Evolutionary conservation across 768 basidiomycete genomes (phyloP).

Genomic region (Calocybe cyanea): DNA sequence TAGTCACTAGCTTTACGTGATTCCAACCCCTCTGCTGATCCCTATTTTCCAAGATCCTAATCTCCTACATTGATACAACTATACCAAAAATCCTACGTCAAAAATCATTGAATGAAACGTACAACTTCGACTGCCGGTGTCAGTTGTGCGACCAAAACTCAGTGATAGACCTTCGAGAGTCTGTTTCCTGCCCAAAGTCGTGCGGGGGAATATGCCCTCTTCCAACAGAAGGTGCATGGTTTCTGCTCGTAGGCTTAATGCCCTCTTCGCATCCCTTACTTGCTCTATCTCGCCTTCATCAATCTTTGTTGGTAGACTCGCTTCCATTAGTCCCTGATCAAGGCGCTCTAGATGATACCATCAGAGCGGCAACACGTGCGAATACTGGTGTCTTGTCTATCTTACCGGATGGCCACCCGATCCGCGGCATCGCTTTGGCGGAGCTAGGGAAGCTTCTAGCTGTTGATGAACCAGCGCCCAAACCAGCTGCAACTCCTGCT

Average conservation of each 20-base stretch:
- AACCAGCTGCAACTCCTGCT: slow-evolving; percentile 14
- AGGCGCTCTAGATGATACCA: slow-evolving; percentile 56
- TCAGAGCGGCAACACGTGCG: slow-evolving; percentile 53
- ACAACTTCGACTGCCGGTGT: slow-evolving; percentile 77
- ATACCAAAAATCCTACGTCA: slow-evolving; percentile 56
- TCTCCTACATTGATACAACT: slow-evolving; percentile 84
- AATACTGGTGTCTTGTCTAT: slow-evolving; percentile 50
- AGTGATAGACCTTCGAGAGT: slow-evolving; percentile 60
- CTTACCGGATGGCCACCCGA: slow-evolving; percentile 67
- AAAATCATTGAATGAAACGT: slow-evolving; percentile 60
- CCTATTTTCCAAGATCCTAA: slow-evolving; percentile 55
- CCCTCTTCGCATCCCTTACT: slow-evolving; percentile 77
- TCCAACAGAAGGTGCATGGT: slow-evolving; percentile 53
- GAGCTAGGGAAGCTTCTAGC: slow-evolving; percentile 81
- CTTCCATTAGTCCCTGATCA: slow-evolving; percentile 40
- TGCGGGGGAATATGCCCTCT: slow-evolving; percentile 64
- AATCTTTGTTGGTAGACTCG: slow-evolving; percentile 58
- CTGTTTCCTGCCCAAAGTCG: slow-evolving; percentile 62
- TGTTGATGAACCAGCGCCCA: slow-evolving; percentile 66
- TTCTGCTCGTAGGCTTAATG: slow-evolving; percentile 43
- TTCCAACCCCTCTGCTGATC: neutral
- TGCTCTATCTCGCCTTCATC: slow-evolving; percentile 66
- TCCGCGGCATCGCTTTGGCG: slow-evolving; percentile 67
- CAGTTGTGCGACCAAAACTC: slow-evolving; percentile 39
- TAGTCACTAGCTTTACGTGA: slow-evolving; percentile 22